Evolutionary conservation across 495 filamentous ascomycete genomes (phyloP).

Genomic region (Bathelium albidoporum): DNA sequence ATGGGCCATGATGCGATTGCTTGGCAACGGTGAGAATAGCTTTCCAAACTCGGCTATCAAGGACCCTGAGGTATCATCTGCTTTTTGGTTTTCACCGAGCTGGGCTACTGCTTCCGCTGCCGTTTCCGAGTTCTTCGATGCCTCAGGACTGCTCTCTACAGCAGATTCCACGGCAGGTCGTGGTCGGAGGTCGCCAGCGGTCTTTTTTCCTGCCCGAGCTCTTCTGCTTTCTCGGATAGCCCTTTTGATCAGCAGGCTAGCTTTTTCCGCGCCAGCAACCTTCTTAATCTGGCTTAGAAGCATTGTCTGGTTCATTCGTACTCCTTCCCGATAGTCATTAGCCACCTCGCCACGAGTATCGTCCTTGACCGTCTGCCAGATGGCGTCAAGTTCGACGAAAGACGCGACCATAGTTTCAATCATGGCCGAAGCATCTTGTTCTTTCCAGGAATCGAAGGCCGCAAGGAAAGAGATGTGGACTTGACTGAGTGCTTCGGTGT

Average conservation of each 20-base stretch:
- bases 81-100: conserved; percentile 2
- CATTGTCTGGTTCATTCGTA: conserved; percentile 84
- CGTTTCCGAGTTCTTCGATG: background rate
- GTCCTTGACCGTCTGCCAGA: conserved; percentile 93
- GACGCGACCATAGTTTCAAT: conserved; percentile 93
- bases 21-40: conserved; percentile 58
- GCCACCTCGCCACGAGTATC: conserved; percentile 76
- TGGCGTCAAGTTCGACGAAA: conserved; percentile 89
- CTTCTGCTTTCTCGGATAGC: conserved; percentile 73
- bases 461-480: conserved; percentile 76
- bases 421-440: conserved; percentile 76
- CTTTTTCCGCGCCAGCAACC: conserved; percentile 71
- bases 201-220: conserved; percentile 57
- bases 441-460: conserved; percentile 91
- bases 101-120: conserved; percentile 6
- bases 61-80: background rate
- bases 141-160: background rate
- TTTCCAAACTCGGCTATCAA: conserved; percentile 21
- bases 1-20: conserved; percentile 78
- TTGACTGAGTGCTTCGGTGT: conserved; percentile 50
- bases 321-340: conserved; percentile 83
- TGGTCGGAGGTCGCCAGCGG: conserved; percentile 59
- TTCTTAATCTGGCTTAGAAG: conserved; percentile 82
- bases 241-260: conserved; percentile 69
- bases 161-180: conserved; percentile 37